Evolutionary conservation across 208 protist species (phyloP).

Genomic region (Naegleria lovaniensis): DNA sequence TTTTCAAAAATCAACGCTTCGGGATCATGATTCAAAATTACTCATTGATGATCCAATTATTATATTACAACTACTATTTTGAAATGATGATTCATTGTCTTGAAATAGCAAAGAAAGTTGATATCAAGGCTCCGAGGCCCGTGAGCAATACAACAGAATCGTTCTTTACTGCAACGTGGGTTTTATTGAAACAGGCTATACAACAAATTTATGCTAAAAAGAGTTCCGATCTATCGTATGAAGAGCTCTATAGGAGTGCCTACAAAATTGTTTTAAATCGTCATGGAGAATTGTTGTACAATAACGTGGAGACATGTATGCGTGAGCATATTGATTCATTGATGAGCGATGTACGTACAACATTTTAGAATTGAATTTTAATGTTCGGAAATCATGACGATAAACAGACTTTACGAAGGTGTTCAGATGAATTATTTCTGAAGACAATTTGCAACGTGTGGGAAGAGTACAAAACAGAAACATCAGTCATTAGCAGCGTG

Average conservation of each 20-base stretch:
- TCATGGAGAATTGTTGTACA: slow-evolving; percentile 1
- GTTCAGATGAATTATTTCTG: slow-evolving; percentile 51
- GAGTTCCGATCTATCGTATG: not conserved
- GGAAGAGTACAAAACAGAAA: slow-evolving; percentile 54
- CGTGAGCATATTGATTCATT: not conserved
- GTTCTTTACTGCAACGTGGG: not conserved
- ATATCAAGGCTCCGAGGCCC: not conserved
- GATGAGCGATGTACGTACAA: not conserved
- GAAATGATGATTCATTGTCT: no score
- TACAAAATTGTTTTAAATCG: slow-evolving; percentile 6
- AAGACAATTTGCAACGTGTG: slow-evolving; percentile 47
- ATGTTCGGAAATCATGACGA: not conserved
- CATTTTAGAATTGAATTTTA: not conserved
- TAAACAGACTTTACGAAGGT: not conserved
- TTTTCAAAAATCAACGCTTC: no score
- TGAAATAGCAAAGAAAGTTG: not conserved
- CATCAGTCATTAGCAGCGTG: slow-evolving; percentile 62
- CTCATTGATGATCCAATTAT: no score
- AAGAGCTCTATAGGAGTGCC: not conserved
- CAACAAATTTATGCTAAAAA: not conserved
- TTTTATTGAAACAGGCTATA: not conserved
- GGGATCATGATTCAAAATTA: no score
- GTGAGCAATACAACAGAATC: not conserved
- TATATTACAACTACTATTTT: no score
- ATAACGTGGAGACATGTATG: not conserved